A percentile compares a stretch with the other conserved stretches of the same genome.
phyloP scores from a whole-genome alignment of 495 filamentous ascomycete genomes.

The Aspergillus sclerotioniger region DNA sequence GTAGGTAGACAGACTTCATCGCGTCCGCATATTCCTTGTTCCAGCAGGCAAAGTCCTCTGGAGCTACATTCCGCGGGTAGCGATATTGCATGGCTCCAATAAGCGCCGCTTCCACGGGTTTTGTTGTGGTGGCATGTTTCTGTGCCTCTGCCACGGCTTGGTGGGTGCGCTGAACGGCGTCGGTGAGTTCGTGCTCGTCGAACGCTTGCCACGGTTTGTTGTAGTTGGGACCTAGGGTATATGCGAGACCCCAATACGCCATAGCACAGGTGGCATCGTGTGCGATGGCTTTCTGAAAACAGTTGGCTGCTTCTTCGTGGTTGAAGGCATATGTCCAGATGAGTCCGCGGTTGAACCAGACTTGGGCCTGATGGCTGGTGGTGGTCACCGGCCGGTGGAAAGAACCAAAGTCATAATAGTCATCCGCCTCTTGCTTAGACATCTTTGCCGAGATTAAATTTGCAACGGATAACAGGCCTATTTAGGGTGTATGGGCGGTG shows the following conservation, averaged over 20 bases:
- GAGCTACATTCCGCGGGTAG: not conserved
- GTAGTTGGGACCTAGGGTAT: slow-evolving; percentile 64
- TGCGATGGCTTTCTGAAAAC: slow-evolving; percentile 42
- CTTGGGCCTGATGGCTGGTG: slow-evolving; percentile 24
- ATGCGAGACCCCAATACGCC: slow-evolving; percentile 68
- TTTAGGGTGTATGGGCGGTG: not conserved
- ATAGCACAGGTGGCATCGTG: slow-evolving; percentile 55
- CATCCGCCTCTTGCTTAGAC: not conserved
- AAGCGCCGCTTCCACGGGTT: slow-evolving; percentile 1
- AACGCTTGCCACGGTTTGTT: slow-evolving; percentile 62
- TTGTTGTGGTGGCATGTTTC: not conserved
- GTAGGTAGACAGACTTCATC: slow-evolving; percentile 55
- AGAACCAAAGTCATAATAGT: slow-evolving; percentile 52
- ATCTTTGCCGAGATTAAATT: slow-evolving; percentile 1
- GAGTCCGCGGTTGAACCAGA: slow-evolving; percentile 30
- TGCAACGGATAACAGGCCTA: not conserved
- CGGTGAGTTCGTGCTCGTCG: not conserved
- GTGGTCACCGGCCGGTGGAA: slow-evolving; percentile 48
- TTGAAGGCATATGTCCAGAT: slow-evolving; percentile 33
- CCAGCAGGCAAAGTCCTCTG: slow-evolving; percentile 46
- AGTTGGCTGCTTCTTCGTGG: slow-evolving; percentile 25
- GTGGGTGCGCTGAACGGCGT: not conserved
- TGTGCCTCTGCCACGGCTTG: not conserved
- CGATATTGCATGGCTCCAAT: slow-evolving; percentile 3
- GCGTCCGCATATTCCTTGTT: slow-evolving; percentile 58